phyloP scores from a whole-genome alignment of 345 rosid species.

The Pistacia integerrima region DNA sequence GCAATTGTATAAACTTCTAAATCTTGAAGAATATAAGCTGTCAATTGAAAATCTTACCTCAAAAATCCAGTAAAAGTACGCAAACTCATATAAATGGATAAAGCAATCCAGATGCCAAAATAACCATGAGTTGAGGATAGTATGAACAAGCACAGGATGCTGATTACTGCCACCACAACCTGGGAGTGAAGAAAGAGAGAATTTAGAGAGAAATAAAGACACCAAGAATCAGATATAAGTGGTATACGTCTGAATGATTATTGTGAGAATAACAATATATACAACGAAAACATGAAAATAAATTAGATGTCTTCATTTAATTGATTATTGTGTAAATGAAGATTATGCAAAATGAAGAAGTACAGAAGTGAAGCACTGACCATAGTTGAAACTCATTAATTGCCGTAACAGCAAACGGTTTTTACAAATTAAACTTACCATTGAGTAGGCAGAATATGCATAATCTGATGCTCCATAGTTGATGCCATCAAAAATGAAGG shows the following conservation, averaged over 20 bases:
- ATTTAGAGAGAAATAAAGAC: not conserved
- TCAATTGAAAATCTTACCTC: conserved; percentile 30
- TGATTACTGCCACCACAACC: conserved; percentile 40
- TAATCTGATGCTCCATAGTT: conserved; percentile 71
- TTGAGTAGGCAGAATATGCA: conserved; percentile 63
- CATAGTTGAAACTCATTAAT: not conserved
- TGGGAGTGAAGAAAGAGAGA: conserved; percentile 5
- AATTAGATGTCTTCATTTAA: not conserved
- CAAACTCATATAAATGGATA: conserved; percentile 39
- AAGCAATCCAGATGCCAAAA: conserved; percentile 46
- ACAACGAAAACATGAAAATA: no score
- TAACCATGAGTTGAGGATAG: conserved; percentile 38
- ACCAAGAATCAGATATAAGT: not conserved
- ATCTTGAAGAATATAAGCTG: not conserved
- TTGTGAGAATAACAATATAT: no score
- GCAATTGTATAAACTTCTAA: not conserved
- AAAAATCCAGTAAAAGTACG: conserved; percentile 38
- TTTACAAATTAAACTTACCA: conserved; percentile 41
- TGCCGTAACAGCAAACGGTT: not conserved
- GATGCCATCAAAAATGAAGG: conserved; percentile 70
- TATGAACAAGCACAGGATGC: conserved; percentile 30
- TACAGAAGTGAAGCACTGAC: not conserved
- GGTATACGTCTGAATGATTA: no score
- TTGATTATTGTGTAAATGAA: not conserved
- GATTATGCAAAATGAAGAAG: not conserved